Evolutionary conservation across 2,329 filamentous ascomycete species (phyloP).

Genomic region (Parascedosporium putredinis): DNA sequence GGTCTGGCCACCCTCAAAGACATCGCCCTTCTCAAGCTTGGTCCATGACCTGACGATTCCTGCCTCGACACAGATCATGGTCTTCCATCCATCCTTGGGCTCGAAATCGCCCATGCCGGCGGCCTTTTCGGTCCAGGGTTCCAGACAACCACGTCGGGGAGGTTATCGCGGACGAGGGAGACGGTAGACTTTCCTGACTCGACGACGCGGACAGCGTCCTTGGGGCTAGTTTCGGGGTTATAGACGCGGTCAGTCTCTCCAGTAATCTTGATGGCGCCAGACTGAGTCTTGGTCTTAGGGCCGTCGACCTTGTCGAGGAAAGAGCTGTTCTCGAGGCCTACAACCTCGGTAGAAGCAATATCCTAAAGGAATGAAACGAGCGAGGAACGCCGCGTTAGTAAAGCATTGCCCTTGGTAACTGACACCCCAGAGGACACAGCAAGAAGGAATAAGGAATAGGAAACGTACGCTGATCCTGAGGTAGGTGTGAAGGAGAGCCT

Average conservation of each 20-base stretch:
- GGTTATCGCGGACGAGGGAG: conserved; percentile 70
- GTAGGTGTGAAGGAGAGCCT: conserved; percentile 87
- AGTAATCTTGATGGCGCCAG: conserved; percentile 55
- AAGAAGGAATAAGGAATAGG: neutral
- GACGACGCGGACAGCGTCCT: conserved; percentile 45
- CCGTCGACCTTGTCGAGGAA: conserved; percentile 80
- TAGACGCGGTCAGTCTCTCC: conserved; percentile 86
- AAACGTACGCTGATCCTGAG: conserved; percentile 62
- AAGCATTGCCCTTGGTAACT: too few relatives aligned
- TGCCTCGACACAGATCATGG: conserved; percentile 92
- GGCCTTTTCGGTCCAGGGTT: conserved; percentile 86
- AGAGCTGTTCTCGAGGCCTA: conserved; percentile 62
- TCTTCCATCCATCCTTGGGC: conserved; percentile 80
- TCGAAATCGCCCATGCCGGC: conserved; percentile 75
- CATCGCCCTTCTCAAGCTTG: conserved; percentile 69
- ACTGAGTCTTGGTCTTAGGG: conserved; percentile 52
- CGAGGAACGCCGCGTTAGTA: too few relatives aligned
- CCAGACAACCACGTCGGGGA: conserved; percentile 88
- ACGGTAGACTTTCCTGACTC: conserved; percentile 56
- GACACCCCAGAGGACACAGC: too few relatives aligned
- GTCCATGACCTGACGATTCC: conserved; percentile 75
- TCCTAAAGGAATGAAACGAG: too few relatives aligned
- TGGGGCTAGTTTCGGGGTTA: conserved; percentile 54
- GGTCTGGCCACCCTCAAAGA: conserved; percentile 52
- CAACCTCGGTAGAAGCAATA: conserved; percentile 61